phyloP scores from a whole-genome alignment of 2,329 filamentous ascomycete species.

The Fusarium sp. region DNA sequence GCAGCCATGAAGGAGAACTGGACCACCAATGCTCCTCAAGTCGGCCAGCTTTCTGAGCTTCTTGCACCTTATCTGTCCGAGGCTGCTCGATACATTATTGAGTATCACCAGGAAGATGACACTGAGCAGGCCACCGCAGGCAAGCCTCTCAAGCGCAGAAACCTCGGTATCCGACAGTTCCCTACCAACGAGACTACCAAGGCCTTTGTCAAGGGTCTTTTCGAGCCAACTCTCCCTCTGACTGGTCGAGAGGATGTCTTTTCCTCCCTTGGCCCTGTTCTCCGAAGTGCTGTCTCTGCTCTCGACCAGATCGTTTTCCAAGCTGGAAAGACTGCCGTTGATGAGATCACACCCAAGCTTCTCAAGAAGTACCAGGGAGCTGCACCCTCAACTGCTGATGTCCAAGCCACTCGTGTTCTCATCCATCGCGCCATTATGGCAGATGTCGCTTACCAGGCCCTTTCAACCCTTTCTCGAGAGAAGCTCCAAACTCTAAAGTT shows the following conservation, averaged over 20 bases:
- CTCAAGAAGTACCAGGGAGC: not conserved
- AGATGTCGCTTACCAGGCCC: slow-evolving; percentile 29
- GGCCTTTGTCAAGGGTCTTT: slow-evolving; percentile 31
- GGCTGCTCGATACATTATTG: slow-evolving; percentile 1
- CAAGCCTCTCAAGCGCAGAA: not conserved
- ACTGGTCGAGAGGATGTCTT: slow-evolving; percentile 21
- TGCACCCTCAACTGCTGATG: not conserved
- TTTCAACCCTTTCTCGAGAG: slow-evolving; percentile 8
- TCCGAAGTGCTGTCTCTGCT: slow-evolving; percentile 10
- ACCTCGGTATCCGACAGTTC: slow-evolving; percentile 9
- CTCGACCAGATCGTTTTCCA: slow-evolving; percentile 13
- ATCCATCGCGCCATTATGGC: slow-evolving; percentile 35
- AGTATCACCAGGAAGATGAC: not conserved
- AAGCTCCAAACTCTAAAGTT: slow-evolving; percentile 17
- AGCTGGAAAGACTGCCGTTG: not conserved
- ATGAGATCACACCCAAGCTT: slow-evolving; percentile 1
- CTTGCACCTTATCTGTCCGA: slow-evolving; percentile 26
- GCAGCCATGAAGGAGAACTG: slow-evolving; percentile 30
- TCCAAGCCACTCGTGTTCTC: slow-evolving; percentile 20
- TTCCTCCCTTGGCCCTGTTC: slow-evolving; percentile 26
- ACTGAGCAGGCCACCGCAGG: not conserved
- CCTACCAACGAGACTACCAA: not conserved
- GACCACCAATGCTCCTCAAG: slow-evolving; percentile 16
- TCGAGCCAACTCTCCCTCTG: slow-evolving; percentile 25
- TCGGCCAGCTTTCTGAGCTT: slow-evolving; percentile 12